Evolutionary conservation across 257 asterid genomes (phyloP).

Genomic region (Thymus quinquecostatus): DNA sequence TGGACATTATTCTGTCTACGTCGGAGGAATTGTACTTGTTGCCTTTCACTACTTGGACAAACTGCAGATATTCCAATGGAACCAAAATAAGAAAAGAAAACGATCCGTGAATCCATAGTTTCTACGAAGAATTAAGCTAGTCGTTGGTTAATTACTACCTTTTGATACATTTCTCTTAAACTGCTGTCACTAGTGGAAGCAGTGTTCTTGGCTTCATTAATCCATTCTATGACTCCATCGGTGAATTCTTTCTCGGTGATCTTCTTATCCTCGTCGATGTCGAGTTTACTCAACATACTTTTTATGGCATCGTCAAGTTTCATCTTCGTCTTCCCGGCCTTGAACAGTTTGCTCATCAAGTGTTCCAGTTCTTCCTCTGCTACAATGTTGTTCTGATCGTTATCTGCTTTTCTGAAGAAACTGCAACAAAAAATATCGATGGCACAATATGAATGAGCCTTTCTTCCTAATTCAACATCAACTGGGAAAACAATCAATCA

Average conservation of each 20-base stretch:
- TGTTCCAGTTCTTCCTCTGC: too few relatives aligned
- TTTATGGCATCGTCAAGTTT: too few relatives aligned
- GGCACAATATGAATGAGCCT: not conserved
- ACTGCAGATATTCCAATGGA: too few relatives aligned
- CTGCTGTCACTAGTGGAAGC: constrained; percentile 24
- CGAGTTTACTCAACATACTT: constrained; percentile 48
- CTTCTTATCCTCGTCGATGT: constrained; percentile 29
- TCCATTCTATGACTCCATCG: constrained; percentile 49
- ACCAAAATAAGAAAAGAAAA: too few relatives aligned
- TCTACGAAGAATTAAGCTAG: not conserved
- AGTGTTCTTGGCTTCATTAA: constrained; percentile 37
- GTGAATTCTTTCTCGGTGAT: constrained; percentile 49
- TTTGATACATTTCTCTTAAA: constrained; percentile 34
- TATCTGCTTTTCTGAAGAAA: constrained; percentile 35
- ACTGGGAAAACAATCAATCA: too few relatives aligned
- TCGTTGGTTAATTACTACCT: constrained; percentile 33
- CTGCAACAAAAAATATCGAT: constrained; percentile 3
- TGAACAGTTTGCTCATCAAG: too few relatives aligned
- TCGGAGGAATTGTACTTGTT: constrained; percentile 38
- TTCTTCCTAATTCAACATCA: too few relatives aligned
- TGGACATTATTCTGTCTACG: constrained; percentile 46
- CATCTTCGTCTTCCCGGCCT: too few relatives aligned
- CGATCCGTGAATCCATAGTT: too few relatives aligned
- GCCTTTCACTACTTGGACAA: constrained; percentile 38
- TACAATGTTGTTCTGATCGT: too few relatives aligned